Base-by-base conservation (phyloP, 176 grass and related monocot species). In the Echinochloa phyllopogon region DNA sequence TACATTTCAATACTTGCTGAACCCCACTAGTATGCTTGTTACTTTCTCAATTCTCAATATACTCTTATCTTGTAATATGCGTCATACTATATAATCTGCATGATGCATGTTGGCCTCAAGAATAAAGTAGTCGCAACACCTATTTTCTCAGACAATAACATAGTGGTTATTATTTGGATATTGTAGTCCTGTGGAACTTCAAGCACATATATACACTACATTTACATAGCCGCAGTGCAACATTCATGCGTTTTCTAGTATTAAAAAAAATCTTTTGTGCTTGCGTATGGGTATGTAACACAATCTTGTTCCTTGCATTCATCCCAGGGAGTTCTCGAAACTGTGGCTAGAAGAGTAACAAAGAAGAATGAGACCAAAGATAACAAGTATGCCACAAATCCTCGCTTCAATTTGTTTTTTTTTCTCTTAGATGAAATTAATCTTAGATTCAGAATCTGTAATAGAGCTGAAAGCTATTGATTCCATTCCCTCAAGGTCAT, bases 291-390 rank as follows among this genome's bases (percentile, higher is more conserved):
- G 38, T 61, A 18, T 81, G 37, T 38, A 38, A 55, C 55, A 47
- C 49, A 27, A 82, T 76, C 12, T 80, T 81, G 45, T 86, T 80
- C 41, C 69, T 61, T 90, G 40, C 87, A 69, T 82, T 41, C 10
- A 6, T 85, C 15, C 38, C 80, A 99, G 94, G 97, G 91, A 72
- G 92, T 95, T 80, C 88, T 99, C 9, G 97, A 99, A 92, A 99
- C 97, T 79, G 94, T 99, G 48, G 94, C 97, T 51, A 94, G 94
- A 79, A 94, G 94, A 84, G 92, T 94, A 79, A 91, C 86, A 36
- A 99, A 99, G 88, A 99, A 99, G 72, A 99, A 94, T 76, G 97
- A 99, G 84, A 99, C 92, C 71, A 99, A 94, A 88, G 97, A 99
- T 59, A 94, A 99, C 61, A 95, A 96, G 97, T 99, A 96, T 82